A percentile compares a stretch with the other conserved stretches of the same genome.
Conservation (phyloP, 768 basidiomycete species). For the Kwoniella sp. region DNA sequence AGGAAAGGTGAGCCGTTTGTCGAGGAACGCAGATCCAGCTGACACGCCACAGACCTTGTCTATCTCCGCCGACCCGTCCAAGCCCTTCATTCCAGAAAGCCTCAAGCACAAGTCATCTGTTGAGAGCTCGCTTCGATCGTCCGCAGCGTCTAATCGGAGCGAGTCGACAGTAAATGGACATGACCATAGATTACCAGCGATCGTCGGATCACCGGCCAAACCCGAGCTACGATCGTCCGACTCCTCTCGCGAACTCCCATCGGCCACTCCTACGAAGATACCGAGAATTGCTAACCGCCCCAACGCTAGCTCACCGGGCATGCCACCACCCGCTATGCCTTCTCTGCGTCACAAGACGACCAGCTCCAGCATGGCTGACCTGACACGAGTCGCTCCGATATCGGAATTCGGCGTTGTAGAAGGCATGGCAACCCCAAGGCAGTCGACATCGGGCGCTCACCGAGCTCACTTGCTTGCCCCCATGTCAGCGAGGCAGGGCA, state of each 20-base stretch:
- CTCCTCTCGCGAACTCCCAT: conserved; percentile 30
- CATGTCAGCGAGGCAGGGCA: conserved; percentile 42
- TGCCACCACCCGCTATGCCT: conserved; percentile 40
- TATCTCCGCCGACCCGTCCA: conserved; percentile 32
- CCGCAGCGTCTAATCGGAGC: conserved; percentile 24
- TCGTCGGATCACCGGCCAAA: conserved; percentile 40
- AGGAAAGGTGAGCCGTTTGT: conserved; percentile 42
- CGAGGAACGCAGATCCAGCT: conserved; percentile 9
- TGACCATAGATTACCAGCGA: conserved; percentile 30
- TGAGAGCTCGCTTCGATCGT: conserved; percentile 29
- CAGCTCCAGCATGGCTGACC: conserved; percentile 32
- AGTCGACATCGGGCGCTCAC: conserved; percentile 35
- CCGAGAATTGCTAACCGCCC: conserved; percentile 53
- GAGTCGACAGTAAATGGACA: conserved; percentile 37
- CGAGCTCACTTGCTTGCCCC: conserved; percentile 45
- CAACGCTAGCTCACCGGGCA: conserved; percentile 27
- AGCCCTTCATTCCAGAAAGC: conserved; percentile 19
- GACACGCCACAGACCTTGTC: conserved; percentile 39
- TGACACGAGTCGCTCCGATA: conserved; percentile 28
- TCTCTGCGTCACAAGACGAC: conserved; percentile 61
- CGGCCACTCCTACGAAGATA: conserved; percentile 55
- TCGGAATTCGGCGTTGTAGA: conserved; percentile 42
- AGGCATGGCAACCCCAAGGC: conserved; percentile 15
- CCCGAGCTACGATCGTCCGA: conserved; percentile 20
- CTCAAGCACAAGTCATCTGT: conserved; percentile 31